A percentile compares a stretch with the other conserved stretches of the same genome.
Evolutionary conservation across 345 rosid species (phyloP).

Genomic region (Leavenworthia alabamica): DNA sequence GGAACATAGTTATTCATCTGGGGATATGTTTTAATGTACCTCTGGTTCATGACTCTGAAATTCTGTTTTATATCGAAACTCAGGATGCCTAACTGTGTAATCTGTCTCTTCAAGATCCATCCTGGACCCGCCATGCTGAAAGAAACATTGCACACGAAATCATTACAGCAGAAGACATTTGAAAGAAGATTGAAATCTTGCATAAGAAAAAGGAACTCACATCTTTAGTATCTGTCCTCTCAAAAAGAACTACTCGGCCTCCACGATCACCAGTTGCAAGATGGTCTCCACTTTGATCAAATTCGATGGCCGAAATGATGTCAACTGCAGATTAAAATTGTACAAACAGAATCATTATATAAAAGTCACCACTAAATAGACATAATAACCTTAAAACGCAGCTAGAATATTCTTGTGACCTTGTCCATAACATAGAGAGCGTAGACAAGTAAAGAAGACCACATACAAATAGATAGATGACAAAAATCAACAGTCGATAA

Average conservation of each 20-base stretch:
- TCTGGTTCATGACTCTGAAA: conserved; percentile 99
- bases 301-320: conserved; percentile 97
- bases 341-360: conserved; percentile 7
- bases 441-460: neutral
- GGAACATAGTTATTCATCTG: neutral
- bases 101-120: conserved; percentile 74
- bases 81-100: conserved; percentile 79
- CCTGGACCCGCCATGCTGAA: conserved; percentile 71
- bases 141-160: conserved; percentile 7
- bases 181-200: neutral
- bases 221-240: conserved; percentile 78
- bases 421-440: neutral
- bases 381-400: conserved; percentile 1
- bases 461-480: too few relatives aligned
- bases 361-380: conserved; percentile 5
- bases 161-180: neutral
- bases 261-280: conserved; percentile 99
- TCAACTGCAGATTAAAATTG: conserved; percentile 61
- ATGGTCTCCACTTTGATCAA: conserved; percentile 93
- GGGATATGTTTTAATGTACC: conserved; percentile 39
- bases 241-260: conserved; percentile 97
- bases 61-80: conserved; percentile 97
- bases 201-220: conserved; percentile 38
- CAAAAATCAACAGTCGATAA: neutral
- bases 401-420: neutral